phyloP scores from a whole-genome alignment of 352 stramenopile genomes.

The Pythium pyrilobum region DNA sequence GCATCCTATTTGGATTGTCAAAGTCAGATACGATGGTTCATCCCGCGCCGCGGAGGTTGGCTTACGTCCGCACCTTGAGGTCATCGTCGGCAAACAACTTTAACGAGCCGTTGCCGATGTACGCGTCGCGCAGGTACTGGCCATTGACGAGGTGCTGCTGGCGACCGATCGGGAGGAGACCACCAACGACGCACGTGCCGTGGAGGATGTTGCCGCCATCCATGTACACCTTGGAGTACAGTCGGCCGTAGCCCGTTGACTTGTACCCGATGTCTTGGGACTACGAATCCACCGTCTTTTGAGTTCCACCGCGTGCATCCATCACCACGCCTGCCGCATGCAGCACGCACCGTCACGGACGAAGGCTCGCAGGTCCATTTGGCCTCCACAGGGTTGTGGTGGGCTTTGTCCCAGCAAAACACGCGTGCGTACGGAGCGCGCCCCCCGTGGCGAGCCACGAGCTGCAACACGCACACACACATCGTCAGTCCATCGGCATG shows the following conservation, averaged over 20 bases:
- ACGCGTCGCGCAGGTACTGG: conserved; percentile 55
- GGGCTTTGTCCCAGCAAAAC: conserved; percentile 71
- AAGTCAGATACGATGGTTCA: neutral
- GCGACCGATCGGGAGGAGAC: conserved; percentile 63
- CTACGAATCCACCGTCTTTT: conserved; percentile 17
- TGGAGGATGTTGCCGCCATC: conserved; percentile 70
- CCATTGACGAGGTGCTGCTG: conserved; percentile 78
- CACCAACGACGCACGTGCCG: conserved; percentile 68
- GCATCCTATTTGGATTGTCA: neutral
- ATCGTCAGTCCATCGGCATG: neutral
- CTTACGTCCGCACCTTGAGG: conserved; percentile 38
- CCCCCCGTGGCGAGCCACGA: conserved; percentile 74
- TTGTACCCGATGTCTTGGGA: conserved; percentile 67
- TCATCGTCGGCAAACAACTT: conserved; percentile 68
- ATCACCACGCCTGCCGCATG: neutral
- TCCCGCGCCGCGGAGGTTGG: too few relatives aligned
- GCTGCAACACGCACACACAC: conserved; percentile 14
- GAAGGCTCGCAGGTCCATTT: conserved; percentile 69
- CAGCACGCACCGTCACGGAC: conserved; percentile 56
- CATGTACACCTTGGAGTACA: conserved; percentile 81
- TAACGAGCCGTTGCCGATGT: conserved; percentile 61
- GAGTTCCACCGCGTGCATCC: neutral
- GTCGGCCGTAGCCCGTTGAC: conserved; percentile 50
- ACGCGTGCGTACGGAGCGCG: conserved; percentile 65
- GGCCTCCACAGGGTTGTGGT: conserved; percentile 68